phyloP scores from a whole-genome alignment of 805 yeast genomes.

The Yarrowia divulgata region DNA sequence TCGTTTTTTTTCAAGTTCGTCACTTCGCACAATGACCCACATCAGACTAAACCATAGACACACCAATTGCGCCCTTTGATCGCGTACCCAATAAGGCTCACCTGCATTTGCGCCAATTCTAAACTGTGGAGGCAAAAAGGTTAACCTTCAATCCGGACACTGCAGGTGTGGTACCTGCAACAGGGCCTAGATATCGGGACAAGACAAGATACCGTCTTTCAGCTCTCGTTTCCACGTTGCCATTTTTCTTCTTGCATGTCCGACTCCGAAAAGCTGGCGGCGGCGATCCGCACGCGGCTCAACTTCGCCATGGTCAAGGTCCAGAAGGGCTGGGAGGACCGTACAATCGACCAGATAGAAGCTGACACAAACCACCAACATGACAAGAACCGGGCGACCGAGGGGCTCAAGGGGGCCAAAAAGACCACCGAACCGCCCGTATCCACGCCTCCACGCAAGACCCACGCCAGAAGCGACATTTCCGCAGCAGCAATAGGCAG shows the following conservation, averaged over 20 bases:
- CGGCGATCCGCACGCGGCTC: conserved; percentile 36
- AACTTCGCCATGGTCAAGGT: conserved; percentile 39
- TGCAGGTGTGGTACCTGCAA: background rate
- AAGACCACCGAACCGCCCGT: too few relatives aligned
- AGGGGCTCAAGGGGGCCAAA: background rate
- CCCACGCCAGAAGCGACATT: conserved; percentile 1
- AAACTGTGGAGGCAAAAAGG: conserved; percentile 32
- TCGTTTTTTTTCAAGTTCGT: background rate
- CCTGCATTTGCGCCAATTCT: conserved; percentile 36
- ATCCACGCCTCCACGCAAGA: background rate
- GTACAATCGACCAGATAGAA: conserved; percentile 26
- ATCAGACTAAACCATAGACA: too few relatives aligned
- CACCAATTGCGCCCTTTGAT: conserved; percentile 6
- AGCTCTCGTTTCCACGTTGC: background rate
- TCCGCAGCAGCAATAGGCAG: conserved; percentile 1
- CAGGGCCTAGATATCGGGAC: conserved; percentile 5
- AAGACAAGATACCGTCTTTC: background rate
- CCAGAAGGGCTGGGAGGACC: conserved; percentile 37
- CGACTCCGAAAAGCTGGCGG: conserved; percentile 36
- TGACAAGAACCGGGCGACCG: background rate
- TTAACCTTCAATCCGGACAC: conserved; percentile 1
- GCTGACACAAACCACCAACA: background rate
- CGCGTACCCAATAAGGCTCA: conserved; percentile 34
- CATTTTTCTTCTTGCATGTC: conserved; percentile 6
- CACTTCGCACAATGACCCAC: too few relatives aligned